A percentile compares a stretch with the other conserved stretches of the same genome.
Evolutionary conservation across 2,329 filamentous ascomycete species (phyloP).

Genomic region (Calonectria pseudoreteaudii): DNA sequence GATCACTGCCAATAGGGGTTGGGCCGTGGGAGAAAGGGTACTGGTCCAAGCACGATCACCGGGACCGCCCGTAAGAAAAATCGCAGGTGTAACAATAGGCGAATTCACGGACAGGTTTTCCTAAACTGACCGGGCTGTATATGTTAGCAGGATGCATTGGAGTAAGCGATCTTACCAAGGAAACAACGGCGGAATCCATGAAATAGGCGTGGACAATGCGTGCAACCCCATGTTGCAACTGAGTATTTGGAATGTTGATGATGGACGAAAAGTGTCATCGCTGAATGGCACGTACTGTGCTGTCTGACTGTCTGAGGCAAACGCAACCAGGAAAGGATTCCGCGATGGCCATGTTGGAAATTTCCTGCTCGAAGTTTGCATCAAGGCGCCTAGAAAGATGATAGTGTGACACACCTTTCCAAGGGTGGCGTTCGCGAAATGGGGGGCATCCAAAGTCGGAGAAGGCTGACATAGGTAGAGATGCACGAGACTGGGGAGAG

Average conservation of each 20-base stretch:
- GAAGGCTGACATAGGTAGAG: conserved; percentile 18
- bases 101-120: conserved; percentile 21
- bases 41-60: conserved; percentile 30
- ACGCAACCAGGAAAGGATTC: neutral
- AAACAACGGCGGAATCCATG: neutral
- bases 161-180: neutral
- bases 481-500: conserved; percentile 7
- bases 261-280: neutral
- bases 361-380: neutral
- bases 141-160: neutral
- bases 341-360: neutral
- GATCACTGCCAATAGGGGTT: conserved; percentile 39
- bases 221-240: neutral
- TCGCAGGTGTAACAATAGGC: conserved; percentile 34
- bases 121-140: conserved; percentile 27
- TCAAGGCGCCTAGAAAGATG: neutral
- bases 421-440: conserved; percentile 32
- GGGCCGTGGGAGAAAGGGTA: conserved; percentile 15
- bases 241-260: neutral
- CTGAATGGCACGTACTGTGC: neutral
- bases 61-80: conserved; percentile 40
- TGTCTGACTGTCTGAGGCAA: no score
- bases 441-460: conserved; percentile 12
- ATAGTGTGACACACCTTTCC: conserved; percentile 28
- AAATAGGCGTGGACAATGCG: neutral